These are phyloP conservation scores for Crataegus laevigata DNA, from an alignment of 306 rosid genomes.

Conservation along the genomic window DNA sequence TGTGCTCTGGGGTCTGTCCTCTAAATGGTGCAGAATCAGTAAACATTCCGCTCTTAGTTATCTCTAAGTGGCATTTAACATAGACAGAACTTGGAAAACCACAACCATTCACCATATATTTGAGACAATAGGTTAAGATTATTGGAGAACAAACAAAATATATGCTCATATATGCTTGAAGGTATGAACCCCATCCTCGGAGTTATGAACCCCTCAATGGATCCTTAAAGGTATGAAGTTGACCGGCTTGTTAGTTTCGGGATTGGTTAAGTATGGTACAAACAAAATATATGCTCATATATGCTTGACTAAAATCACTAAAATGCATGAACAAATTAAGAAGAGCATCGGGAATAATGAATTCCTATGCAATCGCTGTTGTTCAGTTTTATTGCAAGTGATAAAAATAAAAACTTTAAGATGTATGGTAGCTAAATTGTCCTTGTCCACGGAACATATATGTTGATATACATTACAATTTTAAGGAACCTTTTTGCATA, in stretches of 20 bases:
- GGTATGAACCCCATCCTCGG: no score
- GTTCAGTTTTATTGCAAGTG: not conserved
- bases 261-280: no score
- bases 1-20: not conserved
- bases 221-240: no score
- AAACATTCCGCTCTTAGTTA: not conserved
- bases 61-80: not conserved
- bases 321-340: not conserved
- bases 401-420: not conserved
- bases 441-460: not conserved
- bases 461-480: not conserved
- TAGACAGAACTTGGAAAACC: not conserved
- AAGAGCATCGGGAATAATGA: not conserved
- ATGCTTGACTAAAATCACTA: not conserved
- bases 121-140: not conserved
- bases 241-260: no score
- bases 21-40: not conserved
- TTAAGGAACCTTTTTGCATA: not conserved
- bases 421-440: not conserved
- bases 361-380: not conserved
- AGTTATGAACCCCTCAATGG: no score
- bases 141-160: not conserved
- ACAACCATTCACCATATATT: not conserved
- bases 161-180: not conserved
- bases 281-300: not conserved